Evolutionary conservation across 345 rosid genomes (phyloP), one percentile per base, ranked within the genome.

Genomic region (Gossypium sturtianum): DNA sequence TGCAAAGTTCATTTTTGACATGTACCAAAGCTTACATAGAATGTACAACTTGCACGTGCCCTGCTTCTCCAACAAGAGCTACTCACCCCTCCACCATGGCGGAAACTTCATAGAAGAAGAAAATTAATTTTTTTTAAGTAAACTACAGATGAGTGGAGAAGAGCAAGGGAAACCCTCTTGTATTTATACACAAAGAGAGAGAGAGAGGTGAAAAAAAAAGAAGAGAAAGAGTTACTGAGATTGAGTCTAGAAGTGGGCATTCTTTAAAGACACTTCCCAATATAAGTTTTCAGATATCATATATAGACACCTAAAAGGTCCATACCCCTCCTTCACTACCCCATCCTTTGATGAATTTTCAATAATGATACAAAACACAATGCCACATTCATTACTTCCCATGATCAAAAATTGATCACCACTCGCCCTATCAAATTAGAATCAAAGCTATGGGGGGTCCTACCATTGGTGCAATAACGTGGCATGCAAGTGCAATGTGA

Each of bases 1-100:
- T 90, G 98, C 98, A 87, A 75, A 67, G 15, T 63, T 29, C 52
- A 41, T n/a, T 58, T 23, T 2, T 11, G 17, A 23, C 3, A 57
- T 9, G 29, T 2, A 22, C 62, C 2, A 34, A 34, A 34, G 41
- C 41, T 34, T 22, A 57, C 62, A 11, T 22, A 11, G 29, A 34
- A 20, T 12, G 29, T 57, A 23, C 76, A 51, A 41, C 73, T 82
- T 93, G 98, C 98, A 92, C 98, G 98, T 92, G 98, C 97, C 94
- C 98, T 90, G 94, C 98, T 94, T 92, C 98, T 94, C 98, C 98
- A 92, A 61, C 98, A 85, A 78, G 98, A 80, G 89, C 81, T 83
- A 22, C 94, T 81, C 91, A 78, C 87, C 94, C 88, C 76, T 76
- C 77, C 43, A 57, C 67, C 73, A 51, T 12, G 75, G 23, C 29